These are phyloP conservation scores for Monilinia polystroma DNA, from an alignment of 2,329 filamentous ascomycete species.

Conservation along the genomic window DNA sequence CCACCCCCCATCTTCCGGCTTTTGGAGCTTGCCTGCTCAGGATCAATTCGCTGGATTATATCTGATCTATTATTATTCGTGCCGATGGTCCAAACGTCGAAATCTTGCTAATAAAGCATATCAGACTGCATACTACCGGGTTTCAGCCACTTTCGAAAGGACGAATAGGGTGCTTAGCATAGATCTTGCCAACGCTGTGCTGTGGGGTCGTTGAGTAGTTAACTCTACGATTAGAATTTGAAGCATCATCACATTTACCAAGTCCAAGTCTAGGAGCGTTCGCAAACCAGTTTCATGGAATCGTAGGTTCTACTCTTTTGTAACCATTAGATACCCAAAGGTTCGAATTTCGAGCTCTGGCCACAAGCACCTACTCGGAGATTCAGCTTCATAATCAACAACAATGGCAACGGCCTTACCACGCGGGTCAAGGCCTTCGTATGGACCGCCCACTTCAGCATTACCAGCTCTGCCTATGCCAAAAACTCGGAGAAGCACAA, in stretches of 20 bases:
- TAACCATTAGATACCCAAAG: conserved; percentile 20
- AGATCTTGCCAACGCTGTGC: neutral
- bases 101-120: conserved; percentile 35
- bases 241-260: neutral
- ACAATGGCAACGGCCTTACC: conserved; percentile 42
- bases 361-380: neutral
- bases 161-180: neutral
- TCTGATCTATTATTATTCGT: conserved; percentile 25
- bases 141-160: conserved; percentile 30
- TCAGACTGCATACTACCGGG: conserved; percentile 34
- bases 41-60: conserved; percentile 4
- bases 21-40: neutral
- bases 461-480: conserved; percentile 71
- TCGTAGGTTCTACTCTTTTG: conserved; percentile 1
- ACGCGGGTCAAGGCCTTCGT: conserved; percentile 61
- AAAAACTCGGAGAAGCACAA: conserved; percentile 70
- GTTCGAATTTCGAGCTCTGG: neutral
- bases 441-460: conserved; percentile 68
- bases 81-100: conserved; percentile 31
- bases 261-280: neutral
- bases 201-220: neutral
- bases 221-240: neutral
- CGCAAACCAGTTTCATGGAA: conserved; percentile 18
- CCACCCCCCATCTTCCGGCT: conserved; percentile 10
- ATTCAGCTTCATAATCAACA: conserved; percentile 19